phyloP scores from a whole-genome alignment of 2,329 filamentous ascomycete species.

The Immersiporthe knoxdaviesiana region DNA sequence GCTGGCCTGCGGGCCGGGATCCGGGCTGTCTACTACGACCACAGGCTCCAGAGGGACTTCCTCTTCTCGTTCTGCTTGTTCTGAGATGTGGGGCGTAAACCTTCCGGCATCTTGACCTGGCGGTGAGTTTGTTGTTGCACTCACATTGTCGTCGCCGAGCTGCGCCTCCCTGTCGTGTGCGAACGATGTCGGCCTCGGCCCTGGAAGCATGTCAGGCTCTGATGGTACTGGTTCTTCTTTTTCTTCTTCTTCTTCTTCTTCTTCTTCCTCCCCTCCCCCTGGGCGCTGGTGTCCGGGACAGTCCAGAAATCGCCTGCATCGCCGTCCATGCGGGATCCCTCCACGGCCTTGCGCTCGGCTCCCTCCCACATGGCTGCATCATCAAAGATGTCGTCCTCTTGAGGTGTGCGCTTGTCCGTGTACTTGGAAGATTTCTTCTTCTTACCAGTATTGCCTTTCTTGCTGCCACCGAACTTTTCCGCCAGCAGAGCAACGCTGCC shows the following conservation, averaged over 20 bases:
- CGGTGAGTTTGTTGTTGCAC: slow-evolving; percentile 30
- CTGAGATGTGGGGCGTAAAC: slow-evolving; percentile 28
- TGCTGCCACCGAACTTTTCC: slow-evolving; percentile 41
- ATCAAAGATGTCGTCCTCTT: slow-evolving; percentile 50
- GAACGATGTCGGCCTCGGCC: slow-evolving; percentile 22
- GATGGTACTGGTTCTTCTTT: slow-evolving; percentile 9
- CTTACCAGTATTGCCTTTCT: slow-evolving; percentile 40
- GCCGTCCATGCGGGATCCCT: slow-evolving; percentile 34
- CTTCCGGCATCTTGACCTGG: slow-evolving; percentile 27
- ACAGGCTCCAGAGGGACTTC: slow-evolving; percentile 27
- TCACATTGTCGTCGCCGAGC: slow-evolving; percentile 30
- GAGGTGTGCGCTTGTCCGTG: slow-evolving; percentile 44
- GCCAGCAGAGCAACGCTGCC: slow-evolving; percentile 42
- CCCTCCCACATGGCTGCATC: slow-evolving; percentile 50
- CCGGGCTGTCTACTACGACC: slow-evolving; percentile 34
- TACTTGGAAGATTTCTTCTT: slow-evolving; percentile 44
- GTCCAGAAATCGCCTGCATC: slow-evolving; percentile 33
- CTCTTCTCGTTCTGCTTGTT: slow-evolving; percentile 30
- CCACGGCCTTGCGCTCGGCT: slow-evolving; percentile 42
- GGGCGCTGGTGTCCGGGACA: slow-evolving; percentile 24
- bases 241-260: slow-evolving; percentile 18
- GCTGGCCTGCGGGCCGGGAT: slow-evolving; percentile 39
- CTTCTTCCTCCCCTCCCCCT: slow-evolving; percentile 10
- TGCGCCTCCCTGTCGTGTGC: slow-evolving; percentile 26
- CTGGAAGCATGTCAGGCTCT: slow-evolving; percentile 26